Evolutionary conservation across 768 basidiomycete species (phyloP).

Genomic region (Rhodotorula graminis): DNA sequence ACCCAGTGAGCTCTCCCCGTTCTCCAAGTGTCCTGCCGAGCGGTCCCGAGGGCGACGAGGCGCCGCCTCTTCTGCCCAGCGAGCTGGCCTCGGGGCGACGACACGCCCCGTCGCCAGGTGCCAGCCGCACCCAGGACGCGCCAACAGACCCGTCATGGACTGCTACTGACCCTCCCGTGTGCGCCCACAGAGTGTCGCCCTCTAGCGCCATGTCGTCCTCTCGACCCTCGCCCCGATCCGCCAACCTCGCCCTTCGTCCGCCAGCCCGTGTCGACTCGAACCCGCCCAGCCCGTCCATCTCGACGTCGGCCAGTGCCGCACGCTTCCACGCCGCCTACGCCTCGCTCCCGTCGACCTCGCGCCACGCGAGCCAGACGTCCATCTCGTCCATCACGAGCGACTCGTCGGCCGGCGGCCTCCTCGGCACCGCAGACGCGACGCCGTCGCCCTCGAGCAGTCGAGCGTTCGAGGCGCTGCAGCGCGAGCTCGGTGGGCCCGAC

Average conservation of each 20-base stretch:
- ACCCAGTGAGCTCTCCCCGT: too few species aligned
- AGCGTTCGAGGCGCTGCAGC: slow-evolving; percentile 26
- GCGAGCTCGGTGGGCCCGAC: slow-evolving; percentile 6
- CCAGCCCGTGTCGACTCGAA: not conserved
- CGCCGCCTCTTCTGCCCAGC: too few species aligned
- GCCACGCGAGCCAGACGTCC: slow-evolving; percentile 4
- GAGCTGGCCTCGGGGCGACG: too few species aligned
- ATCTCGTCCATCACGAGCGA: slow-evolving; percentile 14
- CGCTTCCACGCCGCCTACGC: slow-evolving; percentile 22
- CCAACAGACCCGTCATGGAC: too few species aligned
- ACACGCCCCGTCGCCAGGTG: too few species aligned
- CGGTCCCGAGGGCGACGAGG: too few species aligned
- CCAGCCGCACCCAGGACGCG: too few species aligned
- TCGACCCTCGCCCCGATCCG: not conserved
- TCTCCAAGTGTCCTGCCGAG: too few species aligned
- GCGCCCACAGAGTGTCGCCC: not conserved
- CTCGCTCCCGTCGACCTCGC: slow-evolving; percentile 4
- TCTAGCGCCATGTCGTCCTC: not conserved
- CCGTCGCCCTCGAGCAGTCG: slow-evolving; percentile 1
- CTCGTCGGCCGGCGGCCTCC: not conserved
- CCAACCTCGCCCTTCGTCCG: not conserved
- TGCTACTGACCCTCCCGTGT: not conserved
- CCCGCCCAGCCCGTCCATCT: not conserved
- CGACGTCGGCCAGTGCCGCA: not conserved
- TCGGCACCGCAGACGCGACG: not conserved